Conservation (phyloP, 768 basidiomycete species). For the Mycena pura region DNA sequence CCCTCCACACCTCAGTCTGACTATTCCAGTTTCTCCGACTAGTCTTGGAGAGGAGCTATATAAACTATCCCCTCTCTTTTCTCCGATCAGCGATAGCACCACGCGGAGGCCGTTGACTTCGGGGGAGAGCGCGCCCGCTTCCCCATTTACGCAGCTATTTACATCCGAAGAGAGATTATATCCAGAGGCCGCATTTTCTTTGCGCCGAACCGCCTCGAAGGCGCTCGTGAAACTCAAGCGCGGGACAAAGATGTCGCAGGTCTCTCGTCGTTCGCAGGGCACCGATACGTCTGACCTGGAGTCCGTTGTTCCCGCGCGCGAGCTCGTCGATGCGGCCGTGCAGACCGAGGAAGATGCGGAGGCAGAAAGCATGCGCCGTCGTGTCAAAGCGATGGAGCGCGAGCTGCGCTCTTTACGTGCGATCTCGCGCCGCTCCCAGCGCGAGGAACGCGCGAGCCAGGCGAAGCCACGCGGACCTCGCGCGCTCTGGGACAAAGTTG, state of each 20-base stretch:
- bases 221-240: slow-evolving; percentile 13
- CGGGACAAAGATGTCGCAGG: background rate
- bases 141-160: background rate
- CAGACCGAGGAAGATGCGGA: slow-evolving; percentile 16
- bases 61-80: slow-evolving; percentile 23
- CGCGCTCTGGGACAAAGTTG: slow-evolving; percentile 12
- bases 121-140: background rate
- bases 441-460: slow-evolving; percentile 5
- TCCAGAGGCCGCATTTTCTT: slow-evolving; percentile 12
- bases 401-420: slow-evolving; percentile 18
- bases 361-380: slow-evolving; percentile 13
- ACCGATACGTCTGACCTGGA: slow-evolving; percentile 12
- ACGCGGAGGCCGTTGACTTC: background rate
- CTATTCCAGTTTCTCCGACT: slow-evolving; percentile 19
- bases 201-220: background rate
- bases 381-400: slow-evolving; percentile 17
- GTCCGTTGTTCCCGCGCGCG: background rate
- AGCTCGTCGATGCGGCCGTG: slow-evolving; percentile 4
- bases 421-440: background rate
- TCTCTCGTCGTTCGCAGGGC: slow-evolving; percentile 3
- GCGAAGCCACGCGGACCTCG: slow-evolving; percentile 9
- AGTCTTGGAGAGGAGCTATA: slow-evolving; percentile 18
- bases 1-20: slow-evolving; percentile 4
- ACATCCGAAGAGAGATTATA: too few species aligned
- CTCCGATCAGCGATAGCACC: slow-evolving; percentile 4